Evolutionary conservation across 495 filamentous ascomycete species (phyloP).

Genomic region (Letharia lupina): DNA sequence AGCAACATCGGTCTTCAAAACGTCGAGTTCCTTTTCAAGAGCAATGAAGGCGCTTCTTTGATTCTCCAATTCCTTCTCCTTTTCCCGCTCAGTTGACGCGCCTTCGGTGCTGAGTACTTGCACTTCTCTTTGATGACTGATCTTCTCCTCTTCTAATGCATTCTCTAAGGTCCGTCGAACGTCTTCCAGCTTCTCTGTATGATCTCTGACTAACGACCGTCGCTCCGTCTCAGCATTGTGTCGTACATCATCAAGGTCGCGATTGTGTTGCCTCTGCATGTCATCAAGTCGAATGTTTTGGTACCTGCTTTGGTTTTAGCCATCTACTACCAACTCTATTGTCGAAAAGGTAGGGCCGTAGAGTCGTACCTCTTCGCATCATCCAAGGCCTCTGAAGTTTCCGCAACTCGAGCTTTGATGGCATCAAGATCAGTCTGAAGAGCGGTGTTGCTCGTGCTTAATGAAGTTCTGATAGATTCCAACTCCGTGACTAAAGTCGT

Average conservation of each 20-base stretch:
- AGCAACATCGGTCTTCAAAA: constrained; percentile 31
- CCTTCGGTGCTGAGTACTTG: constrained; percentile 54
- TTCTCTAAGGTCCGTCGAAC: constrained; percentile 41
- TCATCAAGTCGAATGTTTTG: constrained; percentile 54
- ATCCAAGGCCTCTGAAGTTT: constrained; percentile 40
- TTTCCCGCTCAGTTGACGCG: constrained; percentile 53
- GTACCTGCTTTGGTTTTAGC: constrained; percentile 33
- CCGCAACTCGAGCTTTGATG: constrained; percentile 40
- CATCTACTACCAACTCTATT: constrained; percentile 37
- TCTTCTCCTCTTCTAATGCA: constrained; percentile 59
- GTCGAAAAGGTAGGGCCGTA: constrained; percentile 22
- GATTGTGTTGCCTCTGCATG: constrained; percentile 39
- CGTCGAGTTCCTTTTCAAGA: constrained; percentile 52
- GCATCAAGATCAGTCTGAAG: constrained; percentile 53
- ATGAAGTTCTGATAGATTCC: constrained; percentile 49
- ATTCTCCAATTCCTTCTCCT: constrained; percentile 51
- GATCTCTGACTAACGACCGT: constrained; percentile 34
- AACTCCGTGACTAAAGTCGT: constrained; percentile 53
- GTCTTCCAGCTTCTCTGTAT: constrained; percentile 43
- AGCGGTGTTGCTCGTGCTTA: constrained; percentile 47
- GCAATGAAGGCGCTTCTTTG: constrained; percentile 53
- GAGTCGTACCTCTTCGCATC: constrained; percentile 28
- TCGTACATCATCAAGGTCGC: constrained; percentile 38
- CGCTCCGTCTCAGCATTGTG: constrained; percentile 37
- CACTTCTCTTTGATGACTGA: constrained; percentile 51